Base-by-base conservation (phyloP, 257 asterid species). In the Gardenia jasminoides region DNA sequence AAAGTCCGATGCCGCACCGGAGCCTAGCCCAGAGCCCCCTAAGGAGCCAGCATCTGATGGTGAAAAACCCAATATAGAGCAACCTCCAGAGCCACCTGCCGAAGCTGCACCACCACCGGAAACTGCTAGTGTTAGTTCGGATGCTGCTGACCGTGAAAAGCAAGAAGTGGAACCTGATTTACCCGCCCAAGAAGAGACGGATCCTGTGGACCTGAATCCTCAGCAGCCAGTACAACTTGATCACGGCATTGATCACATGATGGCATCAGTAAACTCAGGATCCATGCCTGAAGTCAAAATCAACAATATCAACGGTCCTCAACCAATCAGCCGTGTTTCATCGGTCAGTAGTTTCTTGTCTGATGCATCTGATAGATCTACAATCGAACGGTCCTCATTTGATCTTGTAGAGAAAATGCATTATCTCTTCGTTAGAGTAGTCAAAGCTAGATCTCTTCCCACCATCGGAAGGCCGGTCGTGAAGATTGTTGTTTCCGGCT, bases 321-420 rank as follows among this genome's bases (percentile, higher is more conserved):
- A 84, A 74, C 96, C 97, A 6, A 86, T 92, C 47, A 91, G 94
- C 79, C 92, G 96, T 0, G 91, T 87, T 8, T 85, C 97, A 41
- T 94, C 98, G 0, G 94, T 92, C 0, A 85, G 92, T 15, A 93
- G 98, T 86, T 93, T 92, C 54, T 64, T 80, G 33, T 90, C 98
- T 7, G 97, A 94, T 64, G 86, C 76, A 76, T 87, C 93, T 0
- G 98, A 90, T 2, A 74, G 89, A 78, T 85, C 90, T 3, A 54
- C 88, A 7, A 83, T 90, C 24, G 97, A 94, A 58, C 88, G 87
- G 64, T 88, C 96, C 81, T 73, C 97, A n/a, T 94, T 94, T 83
- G 98, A 94, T 59, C 89, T 94, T 0, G 98, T 94, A 0, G 98
- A 94, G 71, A 94, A 94, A 59, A 94, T 94, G 97, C 96, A 91